Evolutionary conservation across 495 filamentous ascomycete genomes (phyloP).

Genomic region (Hypomontagnella submonticulosa): DNA sequence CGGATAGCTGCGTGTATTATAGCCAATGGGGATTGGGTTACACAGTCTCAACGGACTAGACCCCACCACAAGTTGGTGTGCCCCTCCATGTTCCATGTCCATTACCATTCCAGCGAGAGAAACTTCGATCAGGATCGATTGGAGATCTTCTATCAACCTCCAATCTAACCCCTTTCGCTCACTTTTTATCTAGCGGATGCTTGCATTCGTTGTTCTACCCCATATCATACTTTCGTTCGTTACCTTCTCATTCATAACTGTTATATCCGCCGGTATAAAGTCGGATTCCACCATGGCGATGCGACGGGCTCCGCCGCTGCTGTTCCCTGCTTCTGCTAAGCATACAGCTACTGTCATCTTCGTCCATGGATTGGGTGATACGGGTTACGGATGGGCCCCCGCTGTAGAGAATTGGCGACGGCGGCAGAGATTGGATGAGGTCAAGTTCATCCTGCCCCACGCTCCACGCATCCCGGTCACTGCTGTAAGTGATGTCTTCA

Average conservation of each 20-base stretch:
- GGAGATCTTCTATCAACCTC: slow-evolving; percentile 15
- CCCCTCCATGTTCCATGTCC: slow-evolving; percentile 8
- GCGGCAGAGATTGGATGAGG: slow-evolving; percentile 84
- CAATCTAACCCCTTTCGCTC: background rate
- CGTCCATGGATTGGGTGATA: slow-evolving; percentile 90
- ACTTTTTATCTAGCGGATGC: slow-evolving; percentile 24
- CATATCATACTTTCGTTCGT: slow-evolving; percentile 13
- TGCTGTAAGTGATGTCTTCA: slow-evolving; percentile 64
- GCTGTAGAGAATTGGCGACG: slow-evolving; percentile 92
- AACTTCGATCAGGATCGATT: slow-evolving; percentile 12
- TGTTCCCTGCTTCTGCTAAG: slow-evolving; percentile 87
- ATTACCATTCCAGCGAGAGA: background rate
- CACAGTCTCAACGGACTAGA: background rate
- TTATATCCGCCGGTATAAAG: slow-evolving; percentile 16
- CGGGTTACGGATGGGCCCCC: slow-evolving; percentile 77
- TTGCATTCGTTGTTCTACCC: background rate
- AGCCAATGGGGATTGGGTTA: slow-evolving; percentile 5
- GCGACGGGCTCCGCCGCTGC: slow-evolving; percentile 57
- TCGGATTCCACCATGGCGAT: slow-evolving; percentile 47
- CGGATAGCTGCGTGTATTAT: background rate
- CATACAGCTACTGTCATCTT: slow-evolving; percentile 97
- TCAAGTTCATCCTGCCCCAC: slow-evolving; percentile 92
- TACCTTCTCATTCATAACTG: slow-evolving; percentile 11
- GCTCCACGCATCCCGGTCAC: slow-evolving; percentile 92
- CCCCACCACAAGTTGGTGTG: slow-evolving; percentile 1